Conservation (phyloP, 2,329 filamentous ascomycete species). For the Aureobasidium zeae region DNA sequence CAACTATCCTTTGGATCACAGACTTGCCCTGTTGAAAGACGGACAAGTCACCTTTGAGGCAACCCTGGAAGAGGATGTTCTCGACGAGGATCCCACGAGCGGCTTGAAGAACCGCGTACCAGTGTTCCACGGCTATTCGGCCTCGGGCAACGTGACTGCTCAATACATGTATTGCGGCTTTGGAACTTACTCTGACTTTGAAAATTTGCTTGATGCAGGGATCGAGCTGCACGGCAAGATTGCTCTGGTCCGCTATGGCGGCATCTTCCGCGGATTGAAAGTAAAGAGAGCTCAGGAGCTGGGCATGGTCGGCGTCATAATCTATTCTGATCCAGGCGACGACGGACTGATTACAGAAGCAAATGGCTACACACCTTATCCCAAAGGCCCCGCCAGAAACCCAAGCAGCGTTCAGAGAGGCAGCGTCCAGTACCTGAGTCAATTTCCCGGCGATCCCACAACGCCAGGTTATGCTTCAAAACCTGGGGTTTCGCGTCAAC, state of each 20-base stretch:
- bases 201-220: conserved; percentile 67
- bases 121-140: conserved; percentile 83
- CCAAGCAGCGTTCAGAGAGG: conserved; percentile 85
- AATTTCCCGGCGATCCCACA: conserved; percentile 65
- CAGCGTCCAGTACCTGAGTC: conserved; percentile 57
- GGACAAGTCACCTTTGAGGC: conserved; percentile 41
- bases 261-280: conserved; percentile 81
- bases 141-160: conserved; percentile 81
- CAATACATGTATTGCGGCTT: conserved; percentile 86
- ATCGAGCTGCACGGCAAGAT: conserved; percentile 76
- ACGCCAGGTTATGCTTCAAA: conserved; percentile 91
- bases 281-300: conserved; percentile 86
- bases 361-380: conserved; percentile 72
- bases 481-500: conserved; percentile 69
- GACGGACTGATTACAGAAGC: conserved; percentile 65
- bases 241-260: conserved; percentile 75
- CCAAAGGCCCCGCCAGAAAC: conserved; percentile 69
- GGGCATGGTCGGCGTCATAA: conserved; percentile 74
- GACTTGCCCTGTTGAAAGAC: conserved; percentile 36
- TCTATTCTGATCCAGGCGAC: conserved; percentile 84
- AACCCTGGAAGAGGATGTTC: conserved; percentile 70
- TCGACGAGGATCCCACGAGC: conserved; percentile 75
- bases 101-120: conserved; percentile 21
- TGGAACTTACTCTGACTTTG: conserved; percentile 75
- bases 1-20: conserved; percentile 42